Conservation (phyloP, 352 stramenopile genomes). For the Globisporangium cystogenes region DNA sequence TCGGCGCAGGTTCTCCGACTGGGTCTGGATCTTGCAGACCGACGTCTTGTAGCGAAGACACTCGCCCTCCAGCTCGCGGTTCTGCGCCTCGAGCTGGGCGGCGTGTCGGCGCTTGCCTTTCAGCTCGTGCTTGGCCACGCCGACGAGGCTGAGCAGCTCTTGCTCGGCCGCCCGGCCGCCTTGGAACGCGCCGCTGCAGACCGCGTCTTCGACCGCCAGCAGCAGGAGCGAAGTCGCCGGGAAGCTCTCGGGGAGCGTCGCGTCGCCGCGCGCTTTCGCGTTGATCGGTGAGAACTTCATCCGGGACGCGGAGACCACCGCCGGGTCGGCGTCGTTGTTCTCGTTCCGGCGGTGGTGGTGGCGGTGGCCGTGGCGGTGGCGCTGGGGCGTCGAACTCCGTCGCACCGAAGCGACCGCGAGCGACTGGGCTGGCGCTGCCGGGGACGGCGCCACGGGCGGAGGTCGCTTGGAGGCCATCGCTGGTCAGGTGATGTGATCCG, state of each 20-base stretch:
- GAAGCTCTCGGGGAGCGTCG: background rate
- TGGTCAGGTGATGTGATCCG: background rate
- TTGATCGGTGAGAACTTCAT: background rate
- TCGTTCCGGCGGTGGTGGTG: background rate
- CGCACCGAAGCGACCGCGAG: background rate
- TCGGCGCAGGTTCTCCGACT: constrained; percentile 10
- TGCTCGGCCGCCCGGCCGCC: constrained; percentile 3
- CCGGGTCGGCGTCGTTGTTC: constrained; percentile 3
- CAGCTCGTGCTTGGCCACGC: constrained; percentile 7
- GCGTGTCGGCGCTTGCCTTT: constrained; percentile 3
- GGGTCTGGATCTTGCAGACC: constrained; percentile 10
- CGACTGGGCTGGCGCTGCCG: background rate
- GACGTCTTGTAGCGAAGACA: constrained; percentile 7
- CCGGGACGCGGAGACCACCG: background rate
- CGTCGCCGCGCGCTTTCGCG: background rate
- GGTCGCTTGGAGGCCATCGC: constrained; percentile 9
- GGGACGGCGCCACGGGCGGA: background rate
- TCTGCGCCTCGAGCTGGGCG: constrained; percentile 6
- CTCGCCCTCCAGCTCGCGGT: constrained; percentile 1
- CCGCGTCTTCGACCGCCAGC: constrained; percentile 6
- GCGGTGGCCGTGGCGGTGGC: background rate
- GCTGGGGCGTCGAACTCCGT: background rate
- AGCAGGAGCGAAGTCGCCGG: constrained; percentile 6
- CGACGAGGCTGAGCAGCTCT: constrained; percentile 6
- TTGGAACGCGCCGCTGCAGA: constrained; percentile 7